These are phyloP conservation scores for Viola pubescens DNA, from an alignment of 441 rosid species.

Conservation along the genomic window DNA sequence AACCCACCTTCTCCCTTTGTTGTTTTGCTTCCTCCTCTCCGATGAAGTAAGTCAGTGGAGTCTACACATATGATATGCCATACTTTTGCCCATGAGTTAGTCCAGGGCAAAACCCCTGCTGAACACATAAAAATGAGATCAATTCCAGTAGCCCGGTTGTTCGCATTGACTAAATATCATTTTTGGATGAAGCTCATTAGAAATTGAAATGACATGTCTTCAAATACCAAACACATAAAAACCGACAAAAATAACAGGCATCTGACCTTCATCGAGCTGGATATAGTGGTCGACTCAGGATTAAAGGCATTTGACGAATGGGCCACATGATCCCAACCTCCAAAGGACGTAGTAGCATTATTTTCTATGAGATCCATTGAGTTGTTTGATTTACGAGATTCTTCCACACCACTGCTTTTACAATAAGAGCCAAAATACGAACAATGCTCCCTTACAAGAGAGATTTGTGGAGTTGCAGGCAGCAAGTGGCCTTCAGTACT, in stretches of 20 bases:
- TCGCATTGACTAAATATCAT: neutral
- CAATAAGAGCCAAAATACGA: constrained; percentile 83
- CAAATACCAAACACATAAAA: too few species aligned
- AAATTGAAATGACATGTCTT: neutral
- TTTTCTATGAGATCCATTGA: constrained; percentile 33
- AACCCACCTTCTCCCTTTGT: constrained; percentile 25
- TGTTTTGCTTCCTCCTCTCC: constrained; percentile 29
- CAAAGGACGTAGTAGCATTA: constrained; percentile 33
- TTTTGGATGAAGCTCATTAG: neutral
- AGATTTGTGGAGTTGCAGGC: constrained; percentile 86
- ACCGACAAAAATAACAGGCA: neutral
- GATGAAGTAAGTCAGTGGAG: constrained; percentile 23
- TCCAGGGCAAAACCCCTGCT: constrained; percentile 85
- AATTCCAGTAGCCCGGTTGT: neutral
- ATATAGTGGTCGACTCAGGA: constrained; percentile 39
- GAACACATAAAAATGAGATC: constrained; percentile 6
- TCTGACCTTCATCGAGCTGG: constrained; percentile 77
- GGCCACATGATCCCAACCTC: constrained; percentile 23
- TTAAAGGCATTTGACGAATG: constrained; percentile 29
- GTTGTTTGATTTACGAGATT: constrained; percentile 27
- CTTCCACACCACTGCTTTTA: constrained; percentile 32
- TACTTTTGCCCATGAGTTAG: constrained; percentile 76
- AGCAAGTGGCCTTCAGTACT: constrained; percentile 91
- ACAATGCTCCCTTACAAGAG: constrained; percentile 76
- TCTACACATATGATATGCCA: constrained; percentile 44